Conservation (phyloP, 345 rosid species). For the Populus davidiana region DNA sequence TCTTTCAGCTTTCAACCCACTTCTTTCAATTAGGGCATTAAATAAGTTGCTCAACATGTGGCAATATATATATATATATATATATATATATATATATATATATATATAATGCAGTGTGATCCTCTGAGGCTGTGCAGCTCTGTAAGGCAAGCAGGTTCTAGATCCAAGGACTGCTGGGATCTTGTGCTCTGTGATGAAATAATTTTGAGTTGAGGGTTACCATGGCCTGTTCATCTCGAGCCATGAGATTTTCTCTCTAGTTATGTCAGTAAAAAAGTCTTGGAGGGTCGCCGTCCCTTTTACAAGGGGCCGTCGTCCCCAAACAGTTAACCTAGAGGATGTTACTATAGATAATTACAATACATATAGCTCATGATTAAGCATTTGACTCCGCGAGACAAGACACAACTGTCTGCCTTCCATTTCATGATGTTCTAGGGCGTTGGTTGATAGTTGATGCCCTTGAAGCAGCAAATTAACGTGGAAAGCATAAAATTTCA, state of each 20-base stretch:
- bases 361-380: neutral
- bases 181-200: neutral
- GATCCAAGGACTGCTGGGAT: slow-evolving; percentile 14
- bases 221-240: neutral
- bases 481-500: neutral
- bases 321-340: no score
- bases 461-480: no score
- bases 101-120: neutral
- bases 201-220: neutral
- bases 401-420: slow-evolving; percentile 18
- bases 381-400: slow-evolving; percentile 2
- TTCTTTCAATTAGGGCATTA: no score
- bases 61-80: neutral
- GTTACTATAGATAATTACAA: neutral
- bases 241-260: neutral
- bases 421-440: neutral
- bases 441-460: no score
- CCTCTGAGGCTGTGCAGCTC: neutral
- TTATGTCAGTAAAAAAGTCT: neutral
- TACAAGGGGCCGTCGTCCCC: neutral
- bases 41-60: neutral
- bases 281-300: neutral
- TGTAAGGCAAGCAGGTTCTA: neutral
- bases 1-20: neutral
- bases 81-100: no score